Percentiles rank a stretch among this genome's conserved stretches.
Evolutionary conservation across 139 green algal genomes (phyloP).

Genomic region (Chlorella sp.): DNA sequence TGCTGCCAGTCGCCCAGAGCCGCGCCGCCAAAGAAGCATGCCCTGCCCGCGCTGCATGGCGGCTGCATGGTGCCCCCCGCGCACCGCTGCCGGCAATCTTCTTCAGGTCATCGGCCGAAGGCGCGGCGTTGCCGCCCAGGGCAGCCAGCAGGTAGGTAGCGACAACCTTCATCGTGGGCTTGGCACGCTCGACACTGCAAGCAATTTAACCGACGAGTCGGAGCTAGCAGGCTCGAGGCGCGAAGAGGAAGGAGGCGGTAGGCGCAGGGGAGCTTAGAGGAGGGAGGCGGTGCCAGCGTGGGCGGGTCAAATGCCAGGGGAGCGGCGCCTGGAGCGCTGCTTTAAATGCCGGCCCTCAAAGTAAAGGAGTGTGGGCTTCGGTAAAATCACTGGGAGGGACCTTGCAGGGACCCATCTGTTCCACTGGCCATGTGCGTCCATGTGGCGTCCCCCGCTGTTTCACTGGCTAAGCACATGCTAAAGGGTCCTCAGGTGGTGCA

Average conservation of each 20-base stretch:
- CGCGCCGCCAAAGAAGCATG: background rate
- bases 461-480: too few relatives aligned
- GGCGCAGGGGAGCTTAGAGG: background rate
- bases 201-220: conserved; percentile 27
- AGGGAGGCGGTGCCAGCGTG: background rate
- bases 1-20: background rate
- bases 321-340: too few relatives aligned
- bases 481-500: too few relatives aligned
- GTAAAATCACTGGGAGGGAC: too few relatives aligned
- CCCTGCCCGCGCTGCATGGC: background rate
- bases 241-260: background rate
- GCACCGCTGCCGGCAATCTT: conserved; percentile 58
- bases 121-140: conserved; percentile 73
- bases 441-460: too few relatives aligned
- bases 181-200: conserved; percentile 10
- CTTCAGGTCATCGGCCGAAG: conserved; percentile 71
- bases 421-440: too few relatives aligned
- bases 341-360: too few relatives aligned
- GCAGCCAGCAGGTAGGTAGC: conserved; percentile 66
- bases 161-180: conserved; percentile 48
- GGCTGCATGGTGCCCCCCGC: conserved; percentile 54
- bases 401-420: too few relatives aligned
- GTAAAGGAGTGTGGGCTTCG: too few relatives aligned
- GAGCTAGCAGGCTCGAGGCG: conserved; percentile 10
- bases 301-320: too few relatives aligned